phyloP scores from a whole-genome alignment of 2,329 filamentous ascomycete species.

The Calonectria pteridis region DNA sequence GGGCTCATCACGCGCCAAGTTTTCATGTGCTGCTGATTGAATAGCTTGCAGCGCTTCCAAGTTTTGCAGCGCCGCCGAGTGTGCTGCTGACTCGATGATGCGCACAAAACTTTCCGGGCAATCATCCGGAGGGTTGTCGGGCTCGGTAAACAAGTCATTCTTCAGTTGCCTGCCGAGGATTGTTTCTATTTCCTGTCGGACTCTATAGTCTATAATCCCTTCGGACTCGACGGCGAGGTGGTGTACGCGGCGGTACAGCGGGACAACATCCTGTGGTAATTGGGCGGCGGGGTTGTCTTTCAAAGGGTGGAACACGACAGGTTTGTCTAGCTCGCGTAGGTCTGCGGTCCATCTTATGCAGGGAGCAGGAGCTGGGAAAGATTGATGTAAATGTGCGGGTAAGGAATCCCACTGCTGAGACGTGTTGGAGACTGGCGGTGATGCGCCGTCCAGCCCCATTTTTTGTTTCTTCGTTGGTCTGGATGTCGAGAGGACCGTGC shows the following conservation, averaged over 20 bases:
- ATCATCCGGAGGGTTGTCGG: background rate
- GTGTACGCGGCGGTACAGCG: background rate
- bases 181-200: background rate
- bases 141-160: background rate
- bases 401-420: background rate
- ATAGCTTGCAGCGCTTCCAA: background rate
- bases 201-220: background rate
- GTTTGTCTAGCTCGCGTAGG: background rate
- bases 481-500: background rate
- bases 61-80: background rate
- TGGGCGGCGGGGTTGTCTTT: background rate
- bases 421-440: background rate
- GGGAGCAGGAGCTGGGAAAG: background rate
- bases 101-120: no score
- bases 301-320: background rate
- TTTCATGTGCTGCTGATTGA: background rate
- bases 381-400: background rate
- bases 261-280: background rate
- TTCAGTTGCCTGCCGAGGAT: background rate
- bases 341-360: slow-evolving; percentile 1
- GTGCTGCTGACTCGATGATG: background rate
- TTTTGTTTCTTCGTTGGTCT: background rate
- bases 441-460: background rate
- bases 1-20: background rate
- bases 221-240: background rate